A percentile compares a stretch with the other conserved stretches of the same genome.
phyloP scores from a whole-genome alignment of 2,329 filamentous ascomycete genomes.

The Aspergillus amoenus region DNA sequence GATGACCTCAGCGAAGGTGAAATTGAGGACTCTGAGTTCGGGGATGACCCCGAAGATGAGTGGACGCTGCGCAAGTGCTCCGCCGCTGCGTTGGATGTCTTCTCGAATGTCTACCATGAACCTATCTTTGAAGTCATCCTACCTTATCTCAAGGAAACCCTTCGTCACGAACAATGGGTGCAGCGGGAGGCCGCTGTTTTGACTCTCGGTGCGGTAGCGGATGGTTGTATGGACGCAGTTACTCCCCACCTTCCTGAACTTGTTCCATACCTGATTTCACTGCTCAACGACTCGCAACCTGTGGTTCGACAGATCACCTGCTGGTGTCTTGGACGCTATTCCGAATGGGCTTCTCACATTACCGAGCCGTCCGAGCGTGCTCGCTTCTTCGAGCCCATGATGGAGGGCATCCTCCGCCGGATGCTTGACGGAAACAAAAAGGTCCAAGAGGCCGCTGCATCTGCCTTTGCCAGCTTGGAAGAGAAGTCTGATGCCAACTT shows the following conservation, averaged over 20 bases:
- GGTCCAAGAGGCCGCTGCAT: constrained; percentile 93
- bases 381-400: constrained; percentile 88
- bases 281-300: constrained; percentile 81
- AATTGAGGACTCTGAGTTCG: constrained; percentile 71
- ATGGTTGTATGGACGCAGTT: constrained; percentile 88
- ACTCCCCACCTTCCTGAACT: constrained; percentile 87
- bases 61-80: constrained; percentile 98
- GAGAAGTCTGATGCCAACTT: constrained; percentile 83
- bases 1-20: constrained; percentile 86
- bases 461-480: constrained; percentile 92
- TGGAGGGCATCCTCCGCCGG: constrained; percentile 89
- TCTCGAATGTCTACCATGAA: constrained; percentile 84
- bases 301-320: constrained; percentile 96
- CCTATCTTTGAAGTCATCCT: constrained; percentile 89
- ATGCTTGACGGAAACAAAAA: constrained; percentile 99
- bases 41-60: constrained; percentile 76
- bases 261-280: constrained; percentile 82
- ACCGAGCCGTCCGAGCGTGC: constrained; percentile 65
- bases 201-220: constrained; percentile 88
- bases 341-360: constrained; percentile 82
- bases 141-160: constrained; percentile 86
- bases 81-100: constrained; percentile 89
- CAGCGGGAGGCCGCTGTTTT: constrained; percentile 92
- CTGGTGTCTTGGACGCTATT: constrained; percentile 94
- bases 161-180: constrained; percentile 86